These are phyloP conservation scores for Aspergillus phoenicis DNA, from an alignment of 2,329 filamentous ascomycete genomes.

Conservation along the genomic window DNA sequence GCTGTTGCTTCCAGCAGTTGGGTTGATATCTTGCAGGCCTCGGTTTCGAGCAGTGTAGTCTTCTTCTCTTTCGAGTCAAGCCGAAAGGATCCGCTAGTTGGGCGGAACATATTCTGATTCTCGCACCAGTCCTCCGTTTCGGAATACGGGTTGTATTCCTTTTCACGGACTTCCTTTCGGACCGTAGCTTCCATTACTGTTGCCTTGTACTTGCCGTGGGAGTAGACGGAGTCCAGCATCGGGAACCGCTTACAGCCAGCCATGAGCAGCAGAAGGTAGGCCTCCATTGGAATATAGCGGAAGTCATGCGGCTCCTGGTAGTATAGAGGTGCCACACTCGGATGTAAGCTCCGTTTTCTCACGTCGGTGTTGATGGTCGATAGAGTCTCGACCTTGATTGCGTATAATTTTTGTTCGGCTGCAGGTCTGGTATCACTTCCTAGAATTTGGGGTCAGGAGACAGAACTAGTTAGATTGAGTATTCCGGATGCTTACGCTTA, in stretches of 20 bases:
- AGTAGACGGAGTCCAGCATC: constrained; percentile 32
- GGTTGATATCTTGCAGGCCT: constrained; percentile 23
- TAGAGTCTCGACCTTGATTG: constrained; percentile 1
- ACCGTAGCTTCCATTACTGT: constrained; percentile 35
- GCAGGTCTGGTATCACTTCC: not conserved
- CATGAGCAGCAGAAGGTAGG: constrained; percentile 29
- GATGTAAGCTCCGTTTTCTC: not conserved
- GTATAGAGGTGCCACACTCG: not conserved
- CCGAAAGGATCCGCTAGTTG: too few species aligned
- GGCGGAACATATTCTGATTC: too few species aligned
- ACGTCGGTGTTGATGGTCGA: not conserved
- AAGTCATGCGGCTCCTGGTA: too few species aligned
- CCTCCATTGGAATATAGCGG: constrained; percentile 27
- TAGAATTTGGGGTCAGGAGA: not conserved
- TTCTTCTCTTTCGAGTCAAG: too few species aligned
- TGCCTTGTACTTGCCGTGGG: constrained; percentile 24
- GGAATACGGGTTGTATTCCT: not conserved
- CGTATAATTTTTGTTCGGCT: not conserved
- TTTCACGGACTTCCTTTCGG: constrained; percentile 18
- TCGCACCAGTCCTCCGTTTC: too few species aligned
- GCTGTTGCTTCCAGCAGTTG: constrained; percentile 33
- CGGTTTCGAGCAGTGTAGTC: too few species aligned
- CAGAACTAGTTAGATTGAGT: not conserved
- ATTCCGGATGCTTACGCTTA: not conserved
- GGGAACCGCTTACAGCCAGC: constrained; percentile 31